Evolutionary conservation across 352 stramenopile genomes (phyloP).

Genomic region (Pythium guiyangense): DNA sequence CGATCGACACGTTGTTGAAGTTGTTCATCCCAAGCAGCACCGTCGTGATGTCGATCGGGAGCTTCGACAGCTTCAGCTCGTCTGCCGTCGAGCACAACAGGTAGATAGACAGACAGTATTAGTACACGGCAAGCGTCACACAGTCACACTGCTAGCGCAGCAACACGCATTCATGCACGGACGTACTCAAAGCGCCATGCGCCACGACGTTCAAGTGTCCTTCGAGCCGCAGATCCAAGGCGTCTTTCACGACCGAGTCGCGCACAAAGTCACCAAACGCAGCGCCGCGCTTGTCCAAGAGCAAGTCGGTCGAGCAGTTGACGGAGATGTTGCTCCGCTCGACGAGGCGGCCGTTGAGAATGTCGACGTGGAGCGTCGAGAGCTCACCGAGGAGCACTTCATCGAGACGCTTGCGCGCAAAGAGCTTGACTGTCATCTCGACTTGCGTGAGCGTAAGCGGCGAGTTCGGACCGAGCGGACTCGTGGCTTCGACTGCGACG

Average conservation of each 20-base stretch:
- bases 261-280: constrained; percentile 68
- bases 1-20: constrained; percentile 52
- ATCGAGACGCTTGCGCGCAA: constrained; percentile 12
- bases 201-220: constrained; percentile 62
- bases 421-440: constrained; percentile 56
- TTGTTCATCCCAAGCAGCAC: constrained; percentile 57
- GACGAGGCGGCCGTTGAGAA: constrained; percentile 49
- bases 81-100: constrained; percentile 22
- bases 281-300: constrained; percentile 32
- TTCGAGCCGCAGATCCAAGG: constrained; percentile 39
- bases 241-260: constrained; percentile 44
- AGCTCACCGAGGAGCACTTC: constrained; percentile 45
- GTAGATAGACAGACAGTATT: neutral
- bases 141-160: neutral
- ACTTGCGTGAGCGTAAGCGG: constrained; percentile 49
- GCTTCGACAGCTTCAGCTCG: constrained; percentile 34
- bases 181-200: constrained; percentile 55
- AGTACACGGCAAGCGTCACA: constrained; percentile 2
- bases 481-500: constrained; percentile 64
- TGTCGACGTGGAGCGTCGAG: constrained; percentile 43
- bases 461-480: constrained; percentile 56
- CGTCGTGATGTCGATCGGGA: constrained; percentile 44
- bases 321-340: constrained; percentile 70
- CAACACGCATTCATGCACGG: neutral
- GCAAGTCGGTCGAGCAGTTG: constrained; percentile 43